Percentiles rank a stretch among this genome's conserved stretches.
These are phyloP conservation scores for Lepiota venenata DNA, from an alignment of 768 basidiomycete species.

Conservation along the genomic window DNA sequence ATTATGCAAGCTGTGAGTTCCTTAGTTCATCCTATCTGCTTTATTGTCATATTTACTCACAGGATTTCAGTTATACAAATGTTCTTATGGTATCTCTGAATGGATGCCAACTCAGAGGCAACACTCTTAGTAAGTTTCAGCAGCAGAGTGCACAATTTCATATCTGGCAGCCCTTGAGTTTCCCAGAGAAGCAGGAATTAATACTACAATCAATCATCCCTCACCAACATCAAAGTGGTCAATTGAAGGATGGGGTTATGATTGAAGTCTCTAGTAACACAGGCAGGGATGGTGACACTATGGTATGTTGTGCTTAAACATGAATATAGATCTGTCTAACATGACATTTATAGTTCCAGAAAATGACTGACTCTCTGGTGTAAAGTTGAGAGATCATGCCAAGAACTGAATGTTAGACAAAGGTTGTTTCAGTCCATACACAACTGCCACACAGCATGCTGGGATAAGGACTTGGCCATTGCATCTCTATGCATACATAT, in stretches of 20 bases:
- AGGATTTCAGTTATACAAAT: conserved; percentile 3
- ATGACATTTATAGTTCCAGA: background rate
- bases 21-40: background rate
- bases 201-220: background rate
- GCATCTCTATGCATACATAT: no score
- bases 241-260: conserved; percentile 1
- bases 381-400: background rate
- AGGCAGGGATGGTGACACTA: background rate
- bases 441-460: no score
- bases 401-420: background rate
- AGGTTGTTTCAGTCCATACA: no score
- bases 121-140: background rate
- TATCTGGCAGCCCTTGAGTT: background rate
- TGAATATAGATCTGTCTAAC: background rate
- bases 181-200: background rate
- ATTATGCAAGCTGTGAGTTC: conserved; percentile 5
- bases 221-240: background rate
- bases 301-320: background rate
- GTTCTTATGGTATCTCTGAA: conserved; percentile 8
- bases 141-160: conserved; percentile 1
- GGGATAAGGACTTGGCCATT: no score
- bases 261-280: background rate
- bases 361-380: background rate
- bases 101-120: conserved; percentile 3
- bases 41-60: background rate